Evolutionary conservation across 163 green algal genomes (phyloP).

Genomic region (Scenedesmus sp.): DNA sequence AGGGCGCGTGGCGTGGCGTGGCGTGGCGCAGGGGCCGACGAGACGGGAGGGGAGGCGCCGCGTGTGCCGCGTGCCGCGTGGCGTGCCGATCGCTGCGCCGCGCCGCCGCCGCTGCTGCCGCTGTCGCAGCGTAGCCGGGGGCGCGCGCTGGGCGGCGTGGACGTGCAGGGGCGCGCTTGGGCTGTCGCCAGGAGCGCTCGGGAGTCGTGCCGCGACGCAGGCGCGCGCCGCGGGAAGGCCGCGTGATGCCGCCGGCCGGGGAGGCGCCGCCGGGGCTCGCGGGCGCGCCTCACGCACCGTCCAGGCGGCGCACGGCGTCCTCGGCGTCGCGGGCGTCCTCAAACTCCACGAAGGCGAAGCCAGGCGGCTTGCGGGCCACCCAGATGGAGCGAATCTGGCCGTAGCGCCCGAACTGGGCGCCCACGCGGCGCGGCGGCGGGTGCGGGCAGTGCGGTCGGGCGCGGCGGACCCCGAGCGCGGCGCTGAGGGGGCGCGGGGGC

Average conservation of each 20-base stretch:
- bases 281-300: conserved; percentile 45
- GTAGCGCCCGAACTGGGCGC: conserved; percentile 19
- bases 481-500: too few relatives aligned
- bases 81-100: too few relatives aligned
- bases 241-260: not conserved
- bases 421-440: not conserved
- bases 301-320: conserved; percentile 49
- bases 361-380: conserved; percentile 60
- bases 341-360: conserved; percentile 63
- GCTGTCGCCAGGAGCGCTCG: too few relatives aligned
- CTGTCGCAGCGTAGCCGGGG: too few relatives aligned
- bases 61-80: too few relatives aligned
- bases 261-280: not conserved
- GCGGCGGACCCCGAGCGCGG: too few relatives aligned
- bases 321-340: conserved; percentile 59
- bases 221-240: not conserved
- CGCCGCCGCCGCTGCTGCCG: too few relatives aligned
- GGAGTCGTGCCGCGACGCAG: too few relatives aligned
- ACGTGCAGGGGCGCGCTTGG: too few relatives aligned
- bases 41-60: too few relatives aligned
- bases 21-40: not conserved
- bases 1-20: not conserved
- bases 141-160: too few relatives aligned
- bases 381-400: conserved; percentile 44
- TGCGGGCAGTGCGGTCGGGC: too few relatives aligned